Evolutionary conservation across 768 basidiomycete genomes (phyloP).

Genomic region (Imleria badia): DNA sequence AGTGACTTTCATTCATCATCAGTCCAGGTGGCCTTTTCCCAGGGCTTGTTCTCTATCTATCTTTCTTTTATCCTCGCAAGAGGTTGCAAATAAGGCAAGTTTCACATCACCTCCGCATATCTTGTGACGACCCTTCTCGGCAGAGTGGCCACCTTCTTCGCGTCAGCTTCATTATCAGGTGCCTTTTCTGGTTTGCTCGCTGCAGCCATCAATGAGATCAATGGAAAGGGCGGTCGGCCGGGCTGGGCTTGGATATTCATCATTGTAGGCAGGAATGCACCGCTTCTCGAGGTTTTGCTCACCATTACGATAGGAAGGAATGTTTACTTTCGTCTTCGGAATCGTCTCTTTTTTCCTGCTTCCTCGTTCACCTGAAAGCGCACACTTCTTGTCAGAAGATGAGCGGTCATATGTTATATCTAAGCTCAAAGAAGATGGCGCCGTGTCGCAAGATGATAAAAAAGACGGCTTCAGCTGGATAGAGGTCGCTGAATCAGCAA

Average conservation of each 20-base stretch:
- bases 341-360: conserved; percentile 48
- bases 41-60: conserved; percentile 56
- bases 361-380: conserved; percentile 42
- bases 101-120: background rate
- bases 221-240: conserved; percentile 47
- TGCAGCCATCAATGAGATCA: conserved; percentile 56
- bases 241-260: conserved; percentile 69
- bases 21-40: conserved; percentile 55
- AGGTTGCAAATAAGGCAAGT: conserved; percentile 25
- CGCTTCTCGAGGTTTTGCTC: background rate
- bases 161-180: conserved; percentile 51
- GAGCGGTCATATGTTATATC: conserved; percentile 49
- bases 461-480: conserved; percentile 54
- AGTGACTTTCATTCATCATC: conserved; percentile 1
- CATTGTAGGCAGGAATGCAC: conserved; percentile 30
- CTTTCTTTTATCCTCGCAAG: conserved; percentile 43
- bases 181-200: conserved; percentile 67
- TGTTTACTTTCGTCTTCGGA: conserved; percentile 63
- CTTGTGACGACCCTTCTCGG: background rate
- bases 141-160: conserved; percentile 41
- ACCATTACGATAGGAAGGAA: conserved; percentile 44
- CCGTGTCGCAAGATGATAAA: conserved; percentile 42
- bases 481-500: conserved; percentile 50
- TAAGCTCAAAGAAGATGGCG: conserved; percentile 20
- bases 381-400: conserved; percentile 49